These are phyloP conservation scores for Hygrophila difformis DNA, from an alignment of 257 asterid genomes.

Conservation along the genomic window DNA sequence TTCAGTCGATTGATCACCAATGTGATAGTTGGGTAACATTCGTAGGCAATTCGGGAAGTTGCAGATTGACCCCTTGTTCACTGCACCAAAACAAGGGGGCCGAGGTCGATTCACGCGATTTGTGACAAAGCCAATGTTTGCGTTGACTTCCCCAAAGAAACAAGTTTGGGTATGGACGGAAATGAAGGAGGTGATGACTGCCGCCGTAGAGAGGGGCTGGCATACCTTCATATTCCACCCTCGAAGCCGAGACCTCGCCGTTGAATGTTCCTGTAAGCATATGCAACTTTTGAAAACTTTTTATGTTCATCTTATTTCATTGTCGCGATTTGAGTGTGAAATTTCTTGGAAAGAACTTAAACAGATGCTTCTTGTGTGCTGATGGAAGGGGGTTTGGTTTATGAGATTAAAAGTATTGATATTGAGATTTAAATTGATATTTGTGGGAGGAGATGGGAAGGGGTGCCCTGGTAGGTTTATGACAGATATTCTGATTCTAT, in stretches of 20 bases:
- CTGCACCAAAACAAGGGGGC: slow-evolving; percentile 9
- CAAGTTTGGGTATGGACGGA: slow-evolving; percentile 83
- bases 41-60: slow-evolving; percentile 33
- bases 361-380: neutral
- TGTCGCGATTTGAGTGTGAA: neutral
- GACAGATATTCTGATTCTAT: slow-evolving; percentile 5
- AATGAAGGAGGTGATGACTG: slow-evolving; percentile 77
- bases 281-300: neutral
- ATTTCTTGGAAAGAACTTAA: neutral
- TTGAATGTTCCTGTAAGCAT: slow-evolving; percentile 66
- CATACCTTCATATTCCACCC: slow-evolving; percentile 53
- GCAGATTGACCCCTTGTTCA: slow-evolving; percentile 22
- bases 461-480: neutral
- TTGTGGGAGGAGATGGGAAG: neutral
- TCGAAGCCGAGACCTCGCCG: slow-evolving; percentile 48
- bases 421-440: neutral
- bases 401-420: neutral
- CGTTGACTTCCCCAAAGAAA: slow-evolving; percentile 29
- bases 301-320: neutral
- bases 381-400: neutral
- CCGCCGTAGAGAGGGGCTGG: slow-evolving; percentile 94
- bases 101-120: slow-evolving; percentile 9
- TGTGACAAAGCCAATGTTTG: slow-evolving; percentile 19
- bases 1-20: slow-evolving; percentile 10
- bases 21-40: slow-evolving; percentile 15